Conservation (phyloP, 345 rosid genomes). For the Euclidium syriacum region DNA sequence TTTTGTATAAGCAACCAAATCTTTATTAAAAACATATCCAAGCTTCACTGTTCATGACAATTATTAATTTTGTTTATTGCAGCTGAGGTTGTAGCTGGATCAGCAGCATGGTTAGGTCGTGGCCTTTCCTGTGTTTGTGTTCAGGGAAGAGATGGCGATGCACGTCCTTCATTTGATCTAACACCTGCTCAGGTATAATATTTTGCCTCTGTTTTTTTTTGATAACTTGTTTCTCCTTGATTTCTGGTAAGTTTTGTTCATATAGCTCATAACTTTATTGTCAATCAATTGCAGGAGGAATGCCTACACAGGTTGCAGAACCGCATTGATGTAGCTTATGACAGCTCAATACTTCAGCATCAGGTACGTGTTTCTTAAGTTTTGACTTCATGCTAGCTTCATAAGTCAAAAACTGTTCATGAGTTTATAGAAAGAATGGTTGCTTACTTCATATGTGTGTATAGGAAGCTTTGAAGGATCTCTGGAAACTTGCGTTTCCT, state of each 20-base stretch:
- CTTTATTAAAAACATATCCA: constrained; percentile 9
- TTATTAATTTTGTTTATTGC: constrained; percentile 34
- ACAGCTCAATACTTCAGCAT: constrained; percentile 74
- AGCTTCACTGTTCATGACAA: constrained; percentile 22
- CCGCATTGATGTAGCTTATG: constrained; percentile 87
- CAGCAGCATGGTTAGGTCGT: constrained; percentile 97
- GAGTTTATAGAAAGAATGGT: neutral
- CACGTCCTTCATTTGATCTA: constrained; percentile 92
- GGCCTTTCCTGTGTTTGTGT: constrained; percentile 99
- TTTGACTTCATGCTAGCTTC: constrained; percentile 1
- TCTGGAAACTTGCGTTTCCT: constrained; percentile 93
- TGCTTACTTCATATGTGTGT: constrained; percentile 9
- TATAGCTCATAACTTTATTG: neutral
- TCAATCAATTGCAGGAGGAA: constrained; percentile 61
- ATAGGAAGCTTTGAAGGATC: constrained; percentile 80
- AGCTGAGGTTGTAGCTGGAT: constrained; percentile 99
- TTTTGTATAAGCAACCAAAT: neutral
- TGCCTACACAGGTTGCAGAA: constrained; percentile 76
- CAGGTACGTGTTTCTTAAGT: constrained; percentile 41
- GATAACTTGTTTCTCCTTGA: constrained; percentile 2
- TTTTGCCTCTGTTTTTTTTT: neutral
- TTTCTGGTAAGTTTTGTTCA: neutral
- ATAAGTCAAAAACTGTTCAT: neutral
- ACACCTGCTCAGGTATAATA: constrained; percentile 83
- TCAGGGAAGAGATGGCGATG: constrained; percentile 79